phyloP scores from a whole-genome alignment of 2,329 filamentous ascomycete genomes.

The Botrytis medusae region DNA sequence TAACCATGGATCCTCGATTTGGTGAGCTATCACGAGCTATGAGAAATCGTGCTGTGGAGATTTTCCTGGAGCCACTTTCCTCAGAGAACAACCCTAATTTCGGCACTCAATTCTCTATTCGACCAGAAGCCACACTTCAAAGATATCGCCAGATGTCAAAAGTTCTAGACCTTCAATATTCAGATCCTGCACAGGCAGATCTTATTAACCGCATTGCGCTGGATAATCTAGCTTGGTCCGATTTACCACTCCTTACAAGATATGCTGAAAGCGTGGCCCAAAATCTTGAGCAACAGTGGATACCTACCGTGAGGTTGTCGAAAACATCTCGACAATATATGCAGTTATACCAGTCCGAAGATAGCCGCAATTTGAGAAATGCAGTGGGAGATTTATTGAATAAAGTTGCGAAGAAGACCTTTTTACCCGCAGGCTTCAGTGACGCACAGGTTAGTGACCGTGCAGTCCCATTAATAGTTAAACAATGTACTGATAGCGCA shows the following conservation, averaged over 20 bases:
- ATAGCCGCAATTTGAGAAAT: conserved; percentile 32
- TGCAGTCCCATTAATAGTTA: conserved; percentile 33
- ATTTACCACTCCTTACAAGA: conserved; percentile 36
- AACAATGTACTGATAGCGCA: conserved; percentile 39
- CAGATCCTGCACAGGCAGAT: conserved; percentile 16
- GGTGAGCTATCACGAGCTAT: conserved; percentile 95
- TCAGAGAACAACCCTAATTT: background rate
- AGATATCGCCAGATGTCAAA: conserved; percentile 35
- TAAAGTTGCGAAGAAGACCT: conserved; percentile 30
- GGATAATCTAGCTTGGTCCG: conserved; percentile 39
- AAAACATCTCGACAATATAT: conserved; percentile 24
- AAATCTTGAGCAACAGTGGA: background rate
- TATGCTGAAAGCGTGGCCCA: conserved; percentile 29
- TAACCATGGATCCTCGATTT: conserved; percentile 89
- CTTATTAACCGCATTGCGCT: conserved; percentile 33
- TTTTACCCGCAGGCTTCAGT: conserved; percentile 37
- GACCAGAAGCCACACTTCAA: conserved; percentile 34
- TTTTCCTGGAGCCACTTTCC: conserved; percentile 61
- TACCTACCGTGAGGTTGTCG: background rate
- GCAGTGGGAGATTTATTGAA: conserved; percentile 33
- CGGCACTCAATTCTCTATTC: background rate
- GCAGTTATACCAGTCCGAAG: conserved; percentile 31
- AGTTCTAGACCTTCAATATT: conserved; percentile 22
- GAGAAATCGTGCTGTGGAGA: conserved; percentile 91
- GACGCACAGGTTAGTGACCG: conserved; percentile 48